Base-by-base conservation (phyloP, 257 asterid species). In the Przewalskia tangutica region DNA sequence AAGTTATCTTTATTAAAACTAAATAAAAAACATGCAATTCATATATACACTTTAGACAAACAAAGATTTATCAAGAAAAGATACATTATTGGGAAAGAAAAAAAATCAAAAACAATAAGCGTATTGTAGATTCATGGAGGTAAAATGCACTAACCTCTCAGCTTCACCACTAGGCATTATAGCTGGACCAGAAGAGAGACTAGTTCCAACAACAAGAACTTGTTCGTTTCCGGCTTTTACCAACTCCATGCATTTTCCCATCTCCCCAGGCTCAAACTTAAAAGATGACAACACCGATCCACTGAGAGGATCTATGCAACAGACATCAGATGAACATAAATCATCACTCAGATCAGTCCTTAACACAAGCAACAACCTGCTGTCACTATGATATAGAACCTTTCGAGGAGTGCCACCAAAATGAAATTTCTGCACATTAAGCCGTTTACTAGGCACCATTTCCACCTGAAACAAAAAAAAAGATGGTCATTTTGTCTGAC, bases 81-180 rank as follows among this genome's bases (percentile, higher is more conserved):
- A 58, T 38, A 59, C 11, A 40, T 16, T 79, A 50, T 20, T 59
- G 46, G 58, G 70, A 32, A 60, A 18, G 54, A 46, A 79, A 18
- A 23, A 79, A 11, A 56, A 79, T 42, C 73, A 59, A 38, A 40
- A 8, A 55, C 40, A 12, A 56, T n/a, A 65, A 20, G 54, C 14
- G 40, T 40, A 11, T 46, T 18, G 27, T 14, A 12, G 63, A 64
- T 32, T 27, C 48, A 13, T 34, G 65, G 80, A 85, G 53, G 81
- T 51, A 8, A 44, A n/a, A 32, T 56, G 81, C 34, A 54, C 81
- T 32, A 62, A 95, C 99, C 97, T 92, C 89, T 94, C 99, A 85
- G 99, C 98, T 93, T 95, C 99, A 82, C 99, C 99, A 85, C 92
- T 92, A 18, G 98, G 93, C 98, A 94, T 94, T 84, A 95, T 91